Evolutionary conservation across 371 early-diverging fungal species (phyloP).

Genomic region (Mortierella sp.): DNA sequence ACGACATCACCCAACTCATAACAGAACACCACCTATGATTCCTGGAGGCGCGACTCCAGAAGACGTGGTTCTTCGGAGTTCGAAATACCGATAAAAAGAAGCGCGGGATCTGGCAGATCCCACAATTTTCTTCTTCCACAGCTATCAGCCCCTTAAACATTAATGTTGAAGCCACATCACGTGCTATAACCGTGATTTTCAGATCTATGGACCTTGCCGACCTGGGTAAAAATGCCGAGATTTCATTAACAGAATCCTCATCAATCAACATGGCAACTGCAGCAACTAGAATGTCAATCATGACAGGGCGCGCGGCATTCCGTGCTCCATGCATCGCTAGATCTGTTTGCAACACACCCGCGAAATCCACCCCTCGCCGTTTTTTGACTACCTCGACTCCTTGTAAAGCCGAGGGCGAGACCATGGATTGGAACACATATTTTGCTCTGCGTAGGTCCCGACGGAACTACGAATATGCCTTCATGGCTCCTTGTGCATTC

Average conservation of each 20-base stretch:
- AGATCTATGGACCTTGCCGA: no score
- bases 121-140: no score
- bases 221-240: neutral
- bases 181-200: no score
- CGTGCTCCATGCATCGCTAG: conserved; percentile 27
- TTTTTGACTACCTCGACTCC: conserved; percentile 34
- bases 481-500: conserved; percentile 72
- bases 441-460: conserved; percentile 81
- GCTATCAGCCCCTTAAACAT: no score
- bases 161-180: no score
- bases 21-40: no score
- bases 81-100: no score
- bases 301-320: conserved; percentile 31
- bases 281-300: conserved; percentile 47
- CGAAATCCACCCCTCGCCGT: conserved; percentile 22
- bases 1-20: no score
- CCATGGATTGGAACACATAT: conserved; percentile 79
- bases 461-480: conserved; percentile 76
- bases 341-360: conserved; percentile 7
- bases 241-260: neutral
- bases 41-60: no score
- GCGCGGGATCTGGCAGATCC: no score
- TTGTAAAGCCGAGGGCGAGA: conserved; percentile 22
- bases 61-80: no score
- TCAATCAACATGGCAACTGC: conserved; percentile 38